These are phyloP conservation scores for Kurtzmaniella quercitrusa DNA, from an alignment of 1,139 yeast genomes.

Conservation along the genomic window DNA sequence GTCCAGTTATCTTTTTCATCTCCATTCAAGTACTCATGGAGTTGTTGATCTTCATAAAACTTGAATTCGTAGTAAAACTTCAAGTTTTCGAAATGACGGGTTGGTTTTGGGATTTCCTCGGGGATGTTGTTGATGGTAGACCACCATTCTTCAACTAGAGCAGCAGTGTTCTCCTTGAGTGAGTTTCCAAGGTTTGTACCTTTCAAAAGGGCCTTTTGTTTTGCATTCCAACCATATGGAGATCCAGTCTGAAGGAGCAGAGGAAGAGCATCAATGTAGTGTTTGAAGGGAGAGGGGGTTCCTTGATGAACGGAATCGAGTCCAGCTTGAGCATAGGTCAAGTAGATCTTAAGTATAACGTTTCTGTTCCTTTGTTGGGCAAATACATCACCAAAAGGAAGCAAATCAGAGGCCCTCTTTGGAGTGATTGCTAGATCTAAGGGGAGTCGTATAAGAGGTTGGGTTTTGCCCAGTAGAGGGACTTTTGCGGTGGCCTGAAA, in stretches of 20 bases:
- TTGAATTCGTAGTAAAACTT: slow-evolving; percentile 46
- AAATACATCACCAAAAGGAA: slow-evolving; percentile 16
- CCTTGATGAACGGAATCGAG: background rate
- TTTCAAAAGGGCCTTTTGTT: slow-evolving; percentile 45
- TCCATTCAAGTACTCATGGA: slow-evolving; percentile 21
- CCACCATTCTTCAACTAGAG: slow-evolving; percentile 53
- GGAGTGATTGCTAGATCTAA: slow-evolving; percentile 35
- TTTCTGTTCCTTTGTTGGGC: slow-evolving; percentile 33
- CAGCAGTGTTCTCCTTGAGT: slow-evolving; percentile 27
- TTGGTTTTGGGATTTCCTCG: slow-evolving; percentile 27
- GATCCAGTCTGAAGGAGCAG: slow-evolving; percentile 40
- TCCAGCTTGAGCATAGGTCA: slow-evolving; percentile 29
- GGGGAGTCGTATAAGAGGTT: slow-evolving; percentile 32
- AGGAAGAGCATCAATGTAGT: slow-evolving; percentile 64
- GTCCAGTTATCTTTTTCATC: slow-evolving; percentile 47
- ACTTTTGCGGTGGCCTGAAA: slow-evolving; percentile 6
- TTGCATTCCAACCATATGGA: slow-evolving; percentile 61
- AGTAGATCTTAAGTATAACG: slow-evolving; percentile 42
- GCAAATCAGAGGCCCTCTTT: slow-evolving; percentile 37
- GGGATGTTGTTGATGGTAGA: slow-evolving; percentile 32
- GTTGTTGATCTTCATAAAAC: slow-evolving; percentile 38
- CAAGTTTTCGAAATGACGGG: slow-evolving; percentile 36
- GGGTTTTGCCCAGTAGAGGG: slow-evolving; percentile 8
- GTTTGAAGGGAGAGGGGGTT: slow-evolving; percentile 28
- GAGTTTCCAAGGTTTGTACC: slow-evolving; percentile 56